These are phyloP conservation scores for Neoascochyta sp. DNA, from an alignment of 2,329 filamentous ascomycete genomes.

Conservation along the genomic window DNA sequence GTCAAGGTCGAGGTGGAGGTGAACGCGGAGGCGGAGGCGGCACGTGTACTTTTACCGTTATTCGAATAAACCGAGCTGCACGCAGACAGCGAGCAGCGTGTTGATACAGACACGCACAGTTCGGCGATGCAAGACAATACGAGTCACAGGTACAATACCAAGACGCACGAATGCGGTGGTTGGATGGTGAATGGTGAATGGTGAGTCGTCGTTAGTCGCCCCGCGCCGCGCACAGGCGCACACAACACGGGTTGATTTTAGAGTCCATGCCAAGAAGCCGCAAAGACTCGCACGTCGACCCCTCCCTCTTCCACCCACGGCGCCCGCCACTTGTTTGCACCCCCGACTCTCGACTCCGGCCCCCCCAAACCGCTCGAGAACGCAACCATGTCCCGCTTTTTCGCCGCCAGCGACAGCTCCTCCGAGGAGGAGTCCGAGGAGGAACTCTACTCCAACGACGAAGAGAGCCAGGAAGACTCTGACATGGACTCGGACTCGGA, in stretches of 20 bases:
- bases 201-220: no score
- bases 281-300: no score
- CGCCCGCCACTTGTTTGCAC: conserved; percentile 15
- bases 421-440: conserved; percentile 91
- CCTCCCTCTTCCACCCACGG: conserved; percentile 11
- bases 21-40: conserved; percentile 6
- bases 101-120: no score
- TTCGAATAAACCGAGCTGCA: conserved; percentile 36
- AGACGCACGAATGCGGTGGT: no score
- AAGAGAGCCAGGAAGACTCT: conserved; percentile 45
- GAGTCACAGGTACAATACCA: no score
- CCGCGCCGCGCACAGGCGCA: no score
- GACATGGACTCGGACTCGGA: conserved; percentile 57
- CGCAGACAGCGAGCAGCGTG: no score
- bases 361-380: conserved; percentile 20
- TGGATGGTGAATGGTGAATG: no score
- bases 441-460: conserved; percentile 85
- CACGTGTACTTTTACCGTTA: conserved; percentile 33
- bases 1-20: no score
- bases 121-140: no score
- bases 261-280: conserved; percentile 10
- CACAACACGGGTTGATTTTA: no score
- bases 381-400: conserved; percentile 73
- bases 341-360: no score
- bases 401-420: conserved; percentile 93